Conservation (phyloP, 1,284 basidiomycete species). For the Boletus albobrunnescens region DNA sequence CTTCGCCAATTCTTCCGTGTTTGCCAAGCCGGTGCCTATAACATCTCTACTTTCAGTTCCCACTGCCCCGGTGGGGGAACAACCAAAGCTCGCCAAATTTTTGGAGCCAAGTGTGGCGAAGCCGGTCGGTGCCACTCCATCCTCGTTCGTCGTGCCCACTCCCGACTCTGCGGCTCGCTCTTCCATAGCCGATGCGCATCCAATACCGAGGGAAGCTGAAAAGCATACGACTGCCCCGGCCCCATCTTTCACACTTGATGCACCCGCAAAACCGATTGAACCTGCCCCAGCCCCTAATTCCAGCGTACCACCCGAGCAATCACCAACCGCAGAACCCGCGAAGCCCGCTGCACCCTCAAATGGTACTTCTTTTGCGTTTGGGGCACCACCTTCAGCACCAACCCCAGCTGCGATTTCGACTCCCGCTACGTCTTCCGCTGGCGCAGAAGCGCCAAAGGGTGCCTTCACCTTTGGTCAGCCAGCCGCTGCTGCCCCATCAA, state of each 20-base stretch:
- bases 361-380: slow-evolving; percentile 18
- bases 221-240: slow-evolving; percentile 5
- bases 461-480: slow-evolving; percentile 27
- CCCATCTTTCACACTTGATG: slow-evolving; percentile 21
- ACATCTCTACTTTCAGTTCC: slow-evolving; percentile 9
- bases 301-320: slow-evolving; percentile 7
- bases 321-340: slow-evolving; percentile 6
- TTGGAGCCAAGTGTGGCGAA: slow-evolving; percentile 8
- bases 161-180: slow-evolving; percentile 8
- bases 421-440: slow-evolving; percentile 3
- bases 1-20: slow-evolving; percentile 41
- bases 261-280: slow-evolving; percentile 20
- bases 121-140: slow-evolving; percentile 5
- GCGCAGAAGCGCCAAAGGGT: slow-evolving; percentile 24
- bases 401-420: slow-evolving; percentile 1
- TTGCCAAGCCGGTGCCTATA: slow-evolving; percentile 28
- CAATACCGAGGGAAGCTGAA: slow-evolving; percentile 21
- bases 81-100: slow-evolving; percentile 17
- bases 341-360: slow-evolving; percentile 8
- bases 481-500: slow-evolving; percentile 1
- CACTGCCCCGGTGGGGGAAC: slow-evolving; percentile 6
- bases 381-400: slow-evolving; percentile 6
- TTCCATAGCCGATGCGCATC: slow-evolving; percentile 6
- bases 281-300: slow-evolving; percentile 4
- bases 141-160: slow-evolving; percentile 14